Evolutionary conservation across 805 yeast genomes (phyloP), one percentile per base, ranked within the genome.

Genomic region (Saccharomycopsis fermentans): DNA sequence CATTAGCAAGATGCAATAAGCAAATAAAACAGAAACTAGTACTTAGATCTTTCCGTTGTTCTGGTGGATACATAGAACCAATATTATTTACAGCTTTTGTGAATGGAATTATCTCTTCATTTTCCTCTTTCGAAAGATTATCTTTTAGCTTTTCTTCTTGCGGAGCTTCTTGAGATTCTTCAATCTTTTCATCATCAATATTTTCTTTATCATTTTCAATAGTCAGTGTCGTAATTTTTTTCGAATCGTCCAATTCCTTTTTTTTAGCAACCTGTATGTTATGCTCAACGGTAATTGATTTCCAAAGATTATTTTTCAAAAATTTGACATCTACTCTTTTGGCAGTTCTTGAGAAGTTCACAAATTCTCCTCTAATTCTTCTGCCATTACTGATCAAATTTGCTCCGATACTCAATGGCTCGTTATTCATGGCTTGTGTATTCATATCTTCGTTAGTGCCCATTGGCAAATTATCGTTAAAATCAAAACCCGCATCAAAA

Each of bases 1-100:
- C 97, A 67, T 90, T 90, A 14, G 96, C 96, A 63, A 90, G 73
- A 71, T 90, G 97, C 37, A 90, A 71, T 65, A 89, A 71, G 65
- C 96, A 87, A 59, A 90, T 87, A 65, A 90, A 90, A 66, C 88
- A 87, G 69, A 87, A 87, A 70, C 95, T 85, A 0, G 96, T 89
- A 0, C 95, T 86, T 6, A 90, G 70, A 56, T 90, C 96, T 55
- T 77, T 78, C 63, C 76, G 73, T 53, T 82, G 79, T 54, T 80
- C 82, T 8, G 74, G 70, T 0, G 80, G 74, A 67, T 90, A 90
- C 67, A 75, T 74, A 8, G 71, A 69, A 19, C 74, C 74, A 26
- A 85, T 75, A 29, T 77, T 77, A 2, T 70, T 70, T 4, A 84
- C 80, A 37, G 85, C 73, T 11, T 73, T 74, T 1, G 79, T 72